Percentiles rank a stretch among this genome's conserved stretches.
Conservation (phyloP, 2,329 filamentous ascomycete species). For the Hortaea werneckii region DNA sequence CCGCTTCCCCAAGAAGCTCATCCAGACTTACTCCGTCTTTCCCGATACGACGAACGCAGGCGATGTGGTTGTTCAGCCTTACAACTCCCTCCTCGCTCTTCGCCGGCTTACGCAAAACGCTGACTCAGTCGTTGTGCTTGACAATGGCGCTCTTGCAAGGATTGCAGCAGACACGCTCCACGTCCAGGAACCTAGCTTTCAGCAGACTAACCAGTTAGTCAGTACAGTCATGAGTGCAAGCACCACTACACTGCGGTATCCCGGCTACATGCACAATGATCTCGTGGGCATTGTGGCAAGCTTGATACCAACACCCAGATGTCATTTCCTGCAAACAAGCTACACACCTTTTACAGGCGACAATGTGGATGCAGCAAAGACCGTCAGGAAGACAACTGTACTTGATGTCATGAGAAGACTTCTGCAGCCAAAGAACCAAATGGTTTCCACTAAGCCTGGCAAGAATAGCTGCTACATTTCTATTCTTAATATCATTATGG, state of each 20-base stretch:
- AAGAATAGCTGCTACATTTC: conserved; percentile 99
- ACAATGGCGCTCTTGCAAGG: conserved; percentile 85
- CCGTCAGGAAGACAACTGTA: conserved; percentile 94
- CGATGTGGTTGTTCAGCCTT: conserved; percentile 94
- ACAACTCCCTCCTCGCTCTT: conserved; percentile 93
- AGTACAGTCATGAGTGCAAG: conserved; percentile 98
- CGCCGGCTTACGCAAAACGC: conserved; percentile 87
- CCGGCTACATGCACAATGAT: conserved; percentile 99
- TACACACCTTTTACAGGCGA: conserved; percentile 97
- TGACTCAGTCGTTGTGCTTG: conserved; percentile 92
- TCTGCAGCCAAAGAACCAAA: conserved; percentile 95
- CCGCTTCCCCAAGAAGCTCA: conserved; percentile 95
- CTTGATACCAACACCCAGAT: conserved; percentile 88
- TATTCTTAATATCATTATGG: conserved; percentile 97
- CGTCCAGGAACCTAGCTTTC: conserved; percentile 88
- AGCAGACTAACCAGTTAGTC: conserved; percentile 93
- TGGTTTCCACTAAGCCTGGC: conserved; percentile 90
- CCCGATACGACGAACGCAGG: conserved; percentile 79
- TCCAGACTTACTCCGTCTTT: conserved; percentile 98
- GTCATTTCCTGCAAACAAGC: conserved; percentile 96
- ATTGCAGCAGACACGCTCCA: conserved; percentile 93
- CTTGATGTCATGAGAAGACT: conserved; percentile 94
- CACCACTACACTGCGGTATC: conserved; percentile 91
- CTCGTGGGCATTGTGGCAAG: conserved; percentile 93
- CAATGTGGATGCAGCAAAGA: conserved; percentile 93